Evolutionary conservation across 2,329 filamentous ascomycete genomes (phyloP), one percentile per base, ranked within the genome.

Genomic region (Verticillium dahliae): DNA sequence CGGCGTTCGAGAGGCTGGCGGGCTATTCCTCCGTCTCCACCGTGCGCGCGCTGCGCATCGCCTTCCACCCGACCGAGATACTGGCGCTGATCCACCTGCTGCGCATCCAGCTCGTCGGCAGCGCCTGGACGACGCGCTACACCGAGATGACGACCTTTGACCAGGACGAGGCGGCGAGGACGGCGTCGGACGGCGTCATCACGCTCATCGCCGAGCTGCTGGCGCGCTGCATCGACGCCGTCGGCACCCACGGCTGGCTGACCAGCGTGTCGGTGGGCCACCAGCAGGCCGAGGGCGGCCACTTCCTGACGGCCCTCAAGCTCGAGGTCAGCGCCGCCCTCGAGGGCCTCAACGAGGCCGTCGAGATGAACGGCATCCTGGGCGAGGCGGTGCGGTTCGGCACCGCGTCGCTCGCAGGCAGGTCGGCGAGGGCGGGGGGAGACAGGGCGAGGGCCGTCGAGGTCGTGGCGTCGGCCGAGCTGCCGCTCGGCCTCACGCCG

Each of bases 41-140:
- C 52, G 83, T 89, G 56, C 80, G 82, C 60, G 84, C 85, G 3
- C 80, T 94, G 55, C 86, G 88, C 50, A 78, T 80, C 11, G 82
- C 82, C 34, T 84, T 91, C 63, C 81, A 83, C 57, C 86, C 85
- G 2, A 82, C 88, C 65, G 88, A 93, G 67, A 85, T 90, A 31
- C 78, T 91, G 11, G 86, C 87, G 39, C 81, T 94, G 60, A 88
- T 93, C 67, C 84, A 89, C 66, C 79, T 92, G 6, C 80, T 94
- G 35, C 86, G 90, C 61, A 81, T 89, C 65, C 89, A 93, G 74
- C 80, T 94, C 56, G 85, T 87, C 59, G 85, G 87, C 65, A 90
- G 90, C 62, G 87, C 88, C 37, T 94, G 90, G 90, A 91, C 89
- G 0, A 84, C 86, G 18, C 81, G 85, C 27, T 92, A 92, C 72